Evolutionary conservation across 2,329 filamentous ascomycete genomes (phyloP), one percentile per base, ranked within the genome.

Genomic region (Alternaria rosae): DNA sequence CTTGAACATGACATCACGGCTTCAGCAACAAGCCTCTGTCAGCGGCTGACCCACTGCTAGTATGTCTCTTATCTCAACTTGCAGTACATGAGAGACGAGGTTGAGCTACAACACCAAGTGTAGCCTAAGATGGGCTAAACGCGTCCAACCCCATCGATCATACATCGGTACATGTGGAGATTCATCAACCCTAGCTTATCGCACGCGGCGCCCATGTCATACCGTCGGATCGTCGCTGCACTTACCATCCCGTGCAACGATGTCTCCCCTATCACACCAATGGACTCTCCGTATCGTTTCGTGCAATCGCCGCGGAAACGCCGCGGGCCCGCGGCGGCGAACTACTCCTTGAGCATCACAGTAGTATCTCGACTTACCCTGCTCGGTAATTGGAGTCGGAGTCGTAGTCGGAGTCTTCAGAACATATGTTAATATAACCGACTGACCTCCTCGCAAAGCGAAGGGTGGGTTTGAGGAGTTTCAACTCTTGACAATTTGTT

Each of bases 291-390:
- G 21, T 17, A 57, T 55, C 42, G n/a, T 30, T 6, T 48, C 9
- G 21, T 59, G 23, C 25, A 32, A 56, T 57, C 47, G 47, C 53
- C 58, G 58, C 54, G 58, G 54, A 61, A 53, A 61, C 47, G 17
- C 54, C 45, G 45, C 47, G 13, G 32, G 47, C 35, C 35, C 35
- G 15, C 35, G 35, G 11, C 45, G 23, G 47, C 47, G 28, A 52
- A 57, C 41, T 41, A 17, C 47, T 51, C 20, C 35, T 45, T 41
- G 42, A 47, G 41, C 26, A 43, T 26, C 38, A 28, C 47, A 17
- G 30, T 42, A 47, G 47, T 35, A 52, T 52, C 26, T 53, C 17
- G 21, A 53, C 28, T n/a, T 13, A 28, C 23, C 45, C 25, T 47
- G 23, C 38, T 4, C 47, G 23, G 41, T 25, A 53, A n/a, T 57